phyloP scores from a whole-genome alignment of 225 moss, liverwort and hornwort genomes.

The Lunularia cruciata region DNA sequence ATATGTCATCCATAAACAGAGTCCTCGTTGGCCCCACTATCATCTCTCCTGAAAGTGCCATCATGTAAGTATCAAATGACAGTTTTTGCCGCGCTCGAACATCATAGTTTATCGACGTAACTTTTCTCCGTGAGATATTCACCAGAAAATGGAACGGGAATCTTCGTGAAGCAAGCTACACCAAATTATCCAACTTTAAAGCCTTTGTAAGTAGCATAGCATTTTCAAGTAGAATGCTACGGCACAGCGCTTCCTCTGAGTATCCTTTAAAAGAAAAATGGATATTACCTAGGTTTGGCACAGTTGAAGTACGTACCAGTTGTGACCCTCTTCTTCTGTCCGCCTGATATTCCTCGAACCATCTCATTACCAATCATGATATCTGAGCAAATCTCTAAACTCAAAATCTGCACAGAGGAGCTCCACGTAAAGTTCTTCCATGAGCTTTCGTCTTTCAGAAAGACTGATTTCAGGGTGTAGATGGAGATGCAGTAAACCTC shows the following conservation, averaged over 20 bases:
- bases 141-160: too few species aligned
- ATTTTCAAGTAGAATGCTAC: too few species aligned
- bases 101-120: too few species aligned
- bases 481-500: too few species aligned
- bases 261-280: too few species aligned
- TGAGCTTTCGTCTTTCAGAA: not conserved
- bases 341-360: slow-evolving; percentile 87
- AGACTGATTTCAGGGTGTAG: not conserved
- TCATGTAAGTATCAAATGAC: too few species aligned
- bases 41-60: slow-evolving; percentile 76
- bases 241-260: too few species aligned
- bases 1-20: slow-evolving; percentile 77
- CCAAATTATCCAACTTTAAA: too few species aligned
- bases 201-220: too few species aligned
- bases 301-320: slow-evolving; percentile 46
- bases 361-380: slow-evolving; percentile 68
- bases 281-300: not conserved
- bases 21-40: slow-evolving; percentile 67
- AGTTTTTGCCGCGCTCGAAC: too few species aligned
- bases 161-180: too few species aligned
- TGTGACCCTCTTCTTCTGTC: slow-evolving; percentile 83
- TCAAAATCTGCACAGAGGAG: slow-evolving; percentile 56
- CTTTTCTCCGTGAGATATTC: too few species aligned
- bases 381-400: slow-evolving; percentile 81
- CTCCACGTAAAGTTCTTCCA: not conserved